Evolutionary conservation across 2,329 filamentous ascomycete species (phyloP), one percentile per base, ranked within the genome.

Genomic region (Aspergillus pseudonomiae): DNA sequence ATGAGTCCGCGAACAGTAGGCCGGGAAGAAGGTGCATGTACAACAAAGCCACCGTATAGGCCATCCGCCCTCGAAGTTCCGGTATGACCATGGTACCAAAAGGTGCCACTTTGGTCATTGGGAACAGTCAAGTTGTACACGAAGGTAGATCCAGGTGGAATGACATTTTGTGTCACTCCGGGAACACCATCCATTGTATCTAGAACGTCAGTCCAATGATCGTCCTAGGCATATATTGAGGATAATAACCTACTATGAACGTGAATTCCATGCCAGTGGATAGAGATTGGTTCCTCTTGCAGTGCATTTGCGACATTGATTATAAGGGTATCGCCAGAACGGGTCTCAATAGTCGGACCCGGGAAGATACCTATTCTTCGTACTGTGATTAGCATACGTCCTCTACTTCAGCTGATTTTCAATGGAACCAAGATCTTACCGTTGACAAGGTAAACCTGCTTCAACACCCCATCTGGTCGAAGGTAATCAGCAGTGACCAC

Each of bases 101-200:
- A 83, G 1, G 81, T 83, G 6, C 80, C 80, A 59, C 74, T 76
- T 65, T 82, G 79, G 41, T 75, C 66, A 10, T 65, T 52, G 2
- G 77, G 71, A 39, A 79, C 76, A 9, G 75, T 79, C 70, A 84
- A 71, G 34, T 78, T 73, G 63, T 82, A 82, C 48, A 74, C 71
- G 64, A 80, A 81, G n/a, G 68, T 70, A 10, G 79, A 77, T 4
- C 90, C 90, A 0, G 90, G 85, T 0, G 83, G 6, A 61, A 93
- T 89, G 1, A 83, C 74, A 67, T 89, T 92, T 73, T 94, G 91
- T 1, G 89, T 86, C 30, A 91, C 86, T 54, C 84, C 83, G 0
- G 80, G 78, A 0, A 89, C 86, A 0, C 91, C 91, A 75, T 94
- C 91, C 88, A 93, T 92, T 32, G 65, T 61, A 64, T 74, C 72